These are phyloP conservation scores for Amyloporia xantha DNA, from an alignment of 768 basidiomycete genomes.

Conservation along the genomic window DNA sequence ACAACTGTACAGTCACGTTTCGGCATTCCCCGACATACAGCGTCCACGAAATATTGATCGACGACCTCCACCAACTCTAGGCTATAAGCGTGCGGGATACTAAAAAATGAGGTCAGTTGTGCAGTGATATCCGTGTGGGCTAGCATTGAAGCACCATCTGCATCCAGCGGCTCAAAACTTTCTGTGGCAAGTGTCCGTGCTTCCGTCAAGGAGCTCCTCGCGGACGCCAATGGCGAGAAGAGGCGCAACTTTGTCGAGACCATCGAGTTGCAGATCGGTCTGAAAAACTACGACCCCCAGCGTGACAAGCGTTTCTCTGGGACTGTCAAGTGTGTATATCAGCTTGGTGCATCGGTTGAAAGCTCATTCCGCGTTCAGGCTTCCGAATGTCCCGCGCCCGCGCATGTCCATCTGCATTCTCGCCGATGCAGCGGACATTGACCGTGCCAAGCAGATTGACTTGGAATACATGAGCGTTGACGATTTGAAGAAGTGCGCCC, in stretches of 20 bases:
- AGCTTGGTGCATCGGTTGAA: background rate
- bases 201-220: conserved; percentile 88
- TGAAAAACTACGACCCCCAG: conserved; percentile 99
- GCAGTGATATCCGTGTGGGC: background rate
- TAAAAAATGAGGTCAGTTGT: background rate
- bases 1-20: background rate
- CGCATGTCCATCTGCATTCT: conserved; percentile 99
- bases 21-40: background rate
- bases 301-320: conserved; percentile 99
- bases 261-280: conserved; percentile 91
- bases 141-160: background rate
- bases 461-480: conserved; percentile 99
- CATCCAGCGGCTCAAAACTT: conserved; percentile 57
- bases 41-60: background rate
- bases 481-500: conserved; percentile 90
- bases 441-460: conserved; percentile 96
- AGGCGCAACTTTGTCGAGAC: conserved; percentile 95
- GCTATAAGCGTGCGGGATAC: background rate
- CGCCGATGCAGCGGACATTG: conserved; percentile 97
- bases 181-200: conserved; percentile 99
- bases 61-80: background rate
- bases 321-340: conserved; percentile 78
- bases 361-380: conserved; percentile 37
- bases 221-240: conserved; percentile 79
- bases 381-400: conserved; percentile 95